phyloP scores from a whole-genome alignment of 2,329 filamentous ascomycete genomes.

The Aspergillus latus region DNA sequence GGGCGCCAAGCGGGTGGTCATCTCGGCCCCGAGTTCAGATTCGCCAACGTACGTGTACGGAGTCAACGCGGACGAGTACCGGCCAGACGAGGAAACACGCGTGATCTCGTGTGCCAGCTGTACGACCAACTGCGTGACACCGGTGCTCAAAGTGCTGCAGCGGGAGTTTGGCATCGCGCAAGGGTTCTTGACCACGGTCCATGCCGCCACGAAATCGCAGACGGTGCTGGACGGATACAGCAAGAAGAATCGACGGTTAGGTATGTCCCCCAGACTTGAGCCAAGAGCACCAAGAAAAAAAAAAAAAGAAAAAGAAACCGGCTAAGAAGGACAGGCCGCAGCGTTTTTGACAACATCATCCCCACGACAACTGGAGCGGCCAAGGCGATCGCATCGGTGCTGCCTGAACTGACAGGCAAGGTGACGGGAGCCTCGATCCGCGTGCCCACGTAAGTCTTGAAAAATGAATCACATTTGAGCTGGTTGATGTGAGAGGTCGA shows the following conservation, averaged over 20 bases:
- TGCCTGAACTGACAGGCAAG: constrained; percentile 89
- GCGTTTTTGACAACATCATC: constrained; percentile 94
- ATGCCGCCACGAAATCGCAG: constrained; percentile 34
- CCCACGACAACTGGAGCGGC: constrained; percentile 91
- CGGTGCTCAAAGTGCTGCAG: constrained; percentile 33
- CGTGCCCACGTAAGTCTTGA: constrained; percentile 65
- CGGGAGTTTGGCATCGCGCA: constrained; percentile 32
- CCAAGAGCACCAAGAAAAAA: too few relatives aligned
- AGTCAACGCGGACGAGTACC: constrained; percentile 31
- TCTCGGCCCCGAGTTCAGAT: constrained; percentile 54
- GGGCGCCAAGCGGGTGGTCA: constrained; percentile 86
- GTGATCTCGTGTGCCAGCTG: constrained; percentile 35
- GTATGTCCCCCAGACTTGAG: constrained; percentile 12
- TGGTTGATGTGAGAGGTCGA: background rate
- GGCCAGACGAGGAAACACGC: constrained; percentile 21
- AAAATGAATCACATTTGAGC: background rate
- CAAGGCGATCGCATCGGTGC: constrained; percentile 96
- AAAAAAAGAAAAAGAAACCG: too few relatives aligned
- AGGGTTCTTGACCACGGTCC: constrained; percentile 34
- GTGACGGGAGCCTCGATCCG: constrained; percentile 95
- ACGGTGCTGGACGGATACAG: constrained; percentile 37
- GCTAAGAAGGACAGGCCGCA: constrained; percentile 60
- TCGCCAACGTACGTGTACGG: constrained; percentile 62
- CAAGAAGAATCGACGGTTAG: constrained; percentile 35
- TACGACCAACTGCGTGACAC: constrained; percentile 36